These are phyloP conservation scores for Lanmaoa rubissima DNA, from an alignment of 768 basidiomycete genomes.

Conservation along the genomic window DNA sequence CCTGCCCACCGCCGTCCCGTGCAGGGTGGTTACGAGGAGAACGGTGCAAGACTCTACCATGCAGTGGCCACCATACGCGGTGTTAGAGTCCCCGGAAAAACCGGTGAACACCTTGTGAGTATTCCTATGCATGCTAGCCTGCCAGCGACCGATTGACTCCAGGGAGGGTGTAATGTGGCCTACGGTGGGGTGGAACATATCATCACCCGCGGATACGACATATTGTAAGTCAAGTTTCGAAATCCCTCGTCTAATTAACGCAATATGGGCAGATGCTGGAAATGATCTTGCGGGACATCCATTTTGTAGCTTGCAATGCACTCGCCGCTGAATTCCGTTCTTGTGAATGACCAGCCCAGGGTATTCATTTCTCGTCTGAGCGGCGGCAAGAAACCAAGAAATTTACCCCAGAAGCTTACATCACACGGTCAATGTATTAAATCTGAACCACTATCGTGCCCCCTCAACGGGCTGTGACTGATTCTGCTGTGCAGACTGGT, in stretches of 20 bases:
- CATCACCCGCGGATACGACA: slow-evolving; percentile 40
- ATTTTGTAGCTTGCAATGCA: neutral
- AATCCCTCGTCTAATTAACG: neutral
- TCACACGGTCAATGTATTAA: neutral
- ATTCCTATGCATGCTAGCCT: neutral
- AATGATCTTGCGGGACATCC: slow-evolving; percentile 1
- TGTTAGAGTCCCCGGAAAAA: slow-evolving; percentile 69
- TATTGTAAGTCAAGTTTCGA: slow-evolving; percentile 36
- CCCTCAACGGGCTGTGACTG: slow-evolving; percentile 31
- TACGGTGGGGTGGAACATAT: slow-evolving; percentile 39
- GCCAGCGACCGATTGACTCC: neutral
- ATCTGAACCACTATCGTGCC: slow-evolving; percentile 18
- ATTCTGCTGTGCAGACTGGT: slow-evolving; percentile 31
- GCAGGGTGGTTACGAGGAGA: slow-evolving; percentile 75
- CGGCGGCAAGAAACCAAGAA: neutral
- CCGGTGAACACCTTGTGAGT: slow-evolving; percentile 65
- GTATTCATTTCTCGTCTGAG: neutral
- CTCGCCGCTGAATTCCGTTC: neutral
- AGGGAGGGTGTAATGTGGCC: slow-evolving; percentile 44
- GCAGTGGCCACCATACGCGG: slow-evolving; percentile 53
- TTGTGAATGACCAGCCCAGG: neutral
- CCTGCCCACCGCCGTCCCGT: slow-evolving; percentile 58
- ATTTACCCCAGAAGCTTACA: slow-evolving; percentile 9
- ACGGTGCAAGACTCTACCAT: slow-evolving; percentile 66
- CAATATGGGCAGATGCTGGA: slow-evolving; percentile 38